Evolutionary conservation across 2,329 filamentous ascomycete species (phyloP), one percentile per base, ranked within the genome.

Genomic region (Verticillium zaregamsianum): DNA sequence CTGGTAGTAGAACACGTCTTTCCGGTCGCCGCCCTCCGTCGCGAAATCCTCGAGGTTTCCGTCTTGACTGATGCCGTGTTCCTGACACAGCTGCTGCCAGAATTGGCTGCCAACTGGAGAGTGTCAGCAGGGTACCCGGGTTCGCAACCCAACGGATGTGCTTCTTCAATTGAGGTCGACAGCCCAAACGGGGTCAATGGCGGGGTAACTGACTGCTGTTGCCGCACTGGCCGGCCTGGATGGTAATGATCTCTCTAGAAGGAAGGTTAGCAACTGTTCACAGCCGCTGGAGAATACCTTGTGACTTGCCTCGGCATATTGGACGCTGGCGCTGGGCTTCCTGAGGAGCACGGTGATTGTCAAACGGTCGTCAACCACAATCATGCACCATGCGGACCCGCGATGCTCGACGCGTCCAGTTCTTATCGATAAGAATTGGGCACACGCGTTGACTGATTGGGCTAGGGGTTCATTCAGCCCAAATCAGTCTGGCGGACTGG

Each of bases 1-100:
- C 83, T 96, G 94, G 80, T 98, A 99, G 85, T 97, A 98, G 80
- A 98, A 98, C 64, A 99, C 95, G 78, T 99, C 95, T 76, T 99
- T 99, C 69, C 95, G 90, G 79, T 99, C 95, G 68, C 94, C 93
- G 72, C 95, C 95, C 77, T 98, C 95, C 58, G 93, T 97, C 72
- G 95, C 95, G 80, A 97, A 97, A 76, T 97, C 93, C 74, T 97
- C 93, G 62, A 99, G 85, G 75, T 98, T 98, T 62, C 95, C 95
- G 78, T 98, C 93, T 74, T 95, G 92, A 72, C 90, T 97, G 80
- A 99, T 99, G 65, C 96, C 95, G 74, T 99, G 95, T 79, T 99
- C 95, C 75, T 94, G 90, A 77, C 95, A 99, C 64, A 98, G 86
- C 79, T 98, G 95, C 77, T 98, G 94, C 95, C 95, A 99, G 80